Base-by-base conservation (phyloP, 192 early-diverging fungal genomes). In the Phycomyces nitens region DNA sequence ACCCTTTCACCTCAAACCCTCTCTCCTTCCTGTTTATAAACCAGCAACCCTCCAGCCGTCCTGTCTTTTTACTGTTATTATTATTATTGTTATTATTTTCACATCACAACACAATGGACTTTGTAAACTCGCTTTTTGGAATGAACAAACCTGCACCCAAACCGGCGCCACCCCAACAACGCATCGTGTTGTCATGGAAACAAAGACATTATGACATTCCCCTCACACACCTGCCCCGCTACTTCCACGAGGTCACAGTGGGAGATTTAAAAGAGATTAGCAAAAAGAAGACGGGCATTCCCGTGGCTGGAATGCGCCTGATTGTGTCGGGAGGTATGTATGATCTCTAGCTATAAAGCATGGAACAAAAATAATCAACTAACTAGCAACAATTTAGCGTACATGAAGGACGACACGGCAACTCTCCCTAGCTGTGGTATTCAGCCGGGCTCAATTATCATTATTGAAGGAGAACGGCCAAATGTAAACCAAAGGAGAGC, bases 261-360 rank as follows among this genome's bases (percentile, higher is more conserved):
- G 80, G 78, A 2, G 79, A 89, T 49, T 72, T 96, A 58, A 83
- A 91, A 56, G 86, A 88, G 40, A 75, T 82, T 40, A 87, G 89
- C 56, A 85, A 88, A 50, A 80, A 84, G 53, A 73, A 82, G 14
- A 89, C 91, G 0, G 87, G 89, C 14, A 87, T 96, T 6, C 92
- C 93, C 10, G 72, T 80, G 15, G 86, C 85, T 43, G 83, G 80
- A n/a, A 85, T 94, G 75, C 90, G 87, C 60, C 74, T 96, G 15
- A 70, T 90, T 20, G 76, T 80, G 50, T 83, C 83, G 47, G 92
- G 89, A 60, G 89, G 89, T 89, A 82, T 66, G 76, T 73, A 16
- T 34, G 29, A 5, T 34, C 29, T n/a, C n/a, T n/a, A n/a, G n/a
- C n/a, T n/a, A n/a, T n/a, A n/a, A n/a, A n/a, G n/a, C n/a, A n/a